phyloP scores from a whole-genome alignment of 768 basidiomycete genomes.

The Gymnopilus junonius region DNA sequence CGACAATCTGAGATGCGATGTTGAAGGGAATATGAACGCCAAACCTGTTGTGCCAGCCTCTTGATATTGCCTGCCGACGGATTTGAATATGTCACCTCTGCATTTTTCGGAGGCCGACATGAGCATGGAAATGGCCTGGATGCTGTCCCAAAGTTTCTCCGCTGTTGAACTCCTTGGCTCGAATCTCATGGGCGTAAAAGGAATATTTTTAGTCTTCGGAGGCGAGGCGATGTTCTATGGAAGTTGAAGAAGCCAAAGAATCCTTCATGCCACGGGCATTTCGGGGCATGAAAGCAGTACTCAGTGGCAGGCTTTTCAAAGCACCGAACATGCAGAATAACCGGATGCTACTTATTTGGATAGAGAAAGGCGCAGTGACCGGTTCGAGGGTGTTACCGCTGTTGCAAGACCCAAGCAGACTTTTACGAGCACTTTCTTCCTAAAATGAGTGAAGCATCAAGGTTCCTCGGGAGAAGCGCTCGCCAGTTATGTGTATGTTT shows the following conservation, averaged over 20 bases:
- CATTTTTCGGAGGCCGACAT: background rate
- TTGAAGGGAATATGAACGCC: background rate
- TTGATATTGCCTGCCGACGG: background rate
- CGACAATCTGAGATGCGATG: background rate
- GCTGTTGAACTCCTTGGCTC: background rate
- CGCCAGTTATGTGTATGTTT: constrained; percentile 8
- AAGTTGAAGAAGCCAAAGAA: background rate
- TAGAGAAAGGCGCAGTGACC: too few species aligned
- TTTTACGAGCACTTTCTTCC: constrained; percentile 3
- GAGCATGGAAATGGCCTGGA: background rate
- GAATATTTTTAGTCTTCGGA: background rate
- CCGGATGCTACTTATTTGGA: background rate
- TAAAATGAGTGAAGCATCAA: background rate
- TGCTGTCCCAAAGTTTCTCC: background rate
- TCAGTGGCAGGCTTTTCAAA: background rate
- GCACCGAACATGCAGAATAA: background rate
- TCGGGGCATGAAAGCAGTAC: background rate
- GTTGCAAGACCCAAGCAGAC: background rate
- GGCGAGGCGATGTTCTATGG: background rate
- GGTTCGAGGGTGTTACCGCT: background rate
- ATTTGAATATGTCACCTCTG: background rate
- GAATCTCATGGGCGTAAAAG: background rate
- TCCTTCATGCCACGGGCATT: background rate
- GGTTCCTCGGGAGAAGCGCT: constrained; percentile 14
- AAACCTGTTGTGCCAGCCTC: background rate